A percentile compares a stretch with the other conserved stretches of the same genome.
Conservation (phyloP, 2,329 filamentous ascomycete genomes). For the Penicillium janthinellum region DNA sequence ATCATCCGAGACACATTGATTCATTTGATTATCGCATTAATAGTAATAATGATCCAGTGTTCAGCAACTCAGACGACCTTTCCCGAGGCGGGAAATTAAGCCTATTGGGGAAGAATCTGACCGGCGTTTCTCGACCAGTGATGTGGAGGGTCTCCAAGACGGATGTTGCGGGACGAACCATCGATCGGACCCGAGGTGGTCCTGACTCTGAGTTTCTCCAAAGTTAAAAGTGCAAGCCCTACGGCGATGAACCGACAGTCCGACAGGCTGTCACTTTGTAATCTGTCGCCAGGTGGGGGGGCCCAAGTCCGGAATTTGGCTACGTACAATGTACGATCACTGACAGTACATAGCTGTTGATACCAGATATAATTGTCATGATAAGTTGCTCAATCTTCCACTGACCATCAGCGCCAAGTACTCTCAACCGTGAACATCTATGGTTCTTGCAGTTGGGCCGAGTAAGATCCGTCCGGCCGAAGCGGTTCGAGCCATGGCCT, state of each 20-base stretch:
- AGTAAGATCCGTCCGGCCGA: conserved; percentile 6
- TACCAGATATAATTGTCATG: too few species aligned
- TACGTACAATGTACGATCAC: too few species aligned
- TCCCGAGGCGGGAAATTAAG: not conserved
- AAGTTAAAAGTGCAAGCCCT: not conserved
- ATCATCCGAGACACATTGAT: not conserved
- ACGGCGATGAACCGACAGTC: not conserved
- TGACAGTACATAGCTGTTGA: not conserved
- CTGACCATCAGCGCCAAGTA: too few species aligned
- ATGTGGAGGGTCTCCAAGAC: not conserved
- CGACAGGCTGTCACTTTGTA: not conserved
- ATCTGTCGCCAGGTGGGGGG: not conserved
- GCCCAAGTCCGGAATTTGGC: conserved; percentile 2
- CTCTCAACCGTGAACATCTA: not conserved
- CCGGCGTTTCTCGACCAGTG: not conserved
- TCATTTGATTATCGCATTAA: too few species aligned
- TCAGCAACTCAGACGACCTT: not conserved
- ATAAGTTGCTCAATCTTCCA: too few species aligned
- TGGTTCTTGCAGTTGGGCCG: not conserved
- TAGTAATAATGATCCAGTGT: too few species aligned
- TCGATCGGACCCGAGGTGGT: too few species aligned
- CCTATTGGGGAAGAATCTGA: not conserved
- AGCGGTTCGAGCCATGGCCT: not conserved
- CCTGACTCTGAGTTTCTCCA: conserved; percentile 8
- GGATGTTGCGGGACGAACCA: too few species aligned